These are phyloP conservation scores for Pseudognaphalium luteoalbum DNA, from an alignment of 129 eudicot genomes.

Conservation along the genomic window DNA sequence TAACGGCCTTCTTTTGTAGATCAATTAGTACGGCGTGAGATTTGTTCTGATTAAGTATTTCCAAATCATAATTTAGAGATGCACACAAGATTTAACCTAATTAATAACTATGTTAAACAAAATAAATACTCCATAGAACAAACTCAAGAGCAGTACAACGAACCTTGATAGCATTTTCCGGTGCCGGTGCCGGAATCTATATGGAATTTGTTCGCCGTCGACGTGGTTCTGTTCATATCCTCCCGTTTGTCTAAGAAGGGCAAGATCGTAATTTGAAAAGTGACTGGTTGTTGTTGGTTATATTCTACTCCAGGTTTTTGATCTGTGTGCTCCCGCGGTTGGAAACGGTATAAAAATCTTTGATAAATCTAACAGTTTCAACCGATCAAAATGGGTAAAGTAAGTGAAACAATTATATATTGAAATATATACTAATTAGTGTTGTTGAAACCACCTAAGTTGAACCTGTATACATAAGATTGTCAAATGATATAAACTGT, in stretches of 20 bases:
- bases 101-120: not conserved
- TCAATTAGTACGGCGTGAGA: not conserved
- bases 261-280: no score
- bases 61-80: not conserved
- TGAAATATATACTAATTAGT: not conserved
- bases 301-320: not conserved
- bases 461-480: not conserved
- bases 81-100: constrained; percentile 1
- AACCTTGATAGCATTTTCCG: not conserved
- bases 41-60: not conserved
- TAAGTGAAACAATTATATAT: not conserved
- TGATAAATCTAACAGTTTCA: not conserved
- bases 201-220: not conserved
- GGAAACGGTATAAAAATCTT: not conserved
- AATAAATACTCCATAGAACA: not conserved
- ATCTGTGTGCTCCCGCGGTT: not conserved
- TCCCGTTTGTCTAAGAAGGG: not conserved
- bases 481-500: no score
- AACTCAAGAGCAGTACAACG: not conserved
- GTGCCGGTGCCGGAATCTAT: not conserved
- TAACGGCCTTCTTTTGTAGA: not conserved
- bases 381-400: not conserved
- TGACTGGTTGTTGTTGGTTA: not conserved
- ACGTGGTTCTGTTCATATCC: not conserved
- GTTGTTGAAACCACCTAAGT: not conserved